phyloP scores from a whole-genome alignment of 805 yeast genomes.

The Candida sithepensis region DNA sequence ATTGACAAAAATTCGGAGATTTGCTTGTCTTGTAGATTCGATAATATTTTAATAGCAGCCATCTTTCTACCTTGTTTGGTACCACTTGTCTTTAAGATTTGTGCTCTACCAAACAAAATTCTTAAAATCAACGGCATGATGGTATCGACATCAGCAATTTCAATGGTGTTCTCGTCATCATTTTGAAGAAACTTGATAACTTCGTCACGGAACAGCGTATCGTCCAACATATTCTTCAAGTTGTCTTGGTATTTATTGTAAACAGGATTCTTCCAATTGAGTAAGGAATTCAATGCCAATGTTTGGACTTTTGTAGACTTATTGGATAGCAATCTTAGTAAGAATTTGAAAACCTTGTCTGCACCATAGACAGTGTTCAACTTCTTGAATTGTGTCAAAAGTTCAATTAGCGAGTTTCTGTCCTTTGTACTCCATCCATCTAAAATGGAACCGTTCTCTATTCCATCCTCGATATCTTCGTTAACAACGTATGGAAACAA shows the following conservation, averaged over 20 bases:
- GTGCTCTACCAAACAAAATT: slow-evolving; percentile 84
- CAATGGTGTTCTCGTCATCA: slow-evolving; percentile 50
- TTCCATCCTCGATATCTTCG: slow-evolving; percentile 32
- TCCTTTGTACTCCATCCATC: slow-evolving; percentile 39
- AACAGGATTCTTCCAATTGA: slow-evolving; percentile 57
- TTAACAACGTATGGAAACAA: slow-evolving; percentile 57
- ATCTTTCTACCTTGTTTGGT: slow-evolving; percentile 67
- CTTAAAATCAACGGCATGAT: slow-evolving; percentile 74
- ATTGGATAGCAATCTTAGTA: slow-evolving; percentile 58
- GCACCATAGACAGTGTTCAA: slow-evolving; percentile 52
- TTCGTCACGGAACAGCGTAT: slow-evolving; percentile 82
- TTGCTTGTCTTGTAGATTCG: slow-evolving; percentile 49
- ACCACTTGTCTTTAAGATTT: slow-evolving; percentile 62
- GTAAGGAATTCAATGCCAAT: slow-evolving; percentile 63
- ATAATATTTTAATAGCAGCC: slow-evolving; percentile 63
- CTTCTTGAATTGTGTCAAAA: slow-evolving; percentile 63
- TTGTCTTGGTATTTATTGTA: slow-evolving; percentile 70
- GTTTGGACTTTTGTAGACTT: slow-evolving; percentile 62
- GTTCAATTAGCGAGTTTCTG: slow-evolving; percentile 51
- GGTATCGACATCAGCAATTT: slow-evolving; percentile 51
- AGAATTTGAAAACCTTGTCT: slow-evolving; percentile 48
- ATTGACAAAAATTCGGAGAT: slow-evolving; percentile 59
- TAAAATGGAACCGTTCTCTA: slow-evolving; percentile 21
- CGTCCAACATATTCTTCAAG: slow-evolving; percentile 73
- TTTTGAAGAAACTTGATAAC: slow-evolving; percentile 57